Percentiles rank a stretch among this genome's conserved stretches.
phyloP scores from a whole-genome alignment of 2,329 filamentous ascomycete genomes.

The Podosphaera leucotricha region DNA sequence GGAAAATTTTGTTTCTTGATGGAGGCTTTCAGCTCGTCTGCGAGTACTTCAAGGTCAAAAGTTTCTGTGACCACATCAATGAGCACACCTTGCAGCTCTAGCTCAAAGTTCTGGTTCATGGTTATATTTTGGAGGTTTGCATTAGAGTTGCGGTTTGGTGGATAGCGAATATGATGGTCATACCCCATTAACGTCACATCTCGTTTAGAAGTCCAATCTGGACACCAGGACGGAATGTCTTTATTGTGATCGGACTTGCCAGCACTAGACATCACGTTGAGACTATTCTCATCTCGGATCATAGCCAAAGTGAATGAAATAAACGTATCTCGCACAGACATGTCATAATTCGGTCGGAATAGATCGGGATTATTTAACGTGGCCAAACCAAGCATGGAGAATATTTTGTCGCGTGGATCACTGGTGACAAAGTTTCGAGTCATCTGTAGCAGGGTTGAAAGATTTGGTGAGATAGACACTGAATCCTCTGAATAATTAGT shows the following conservation, averaged over 20 bases:
- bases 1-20: background rate
- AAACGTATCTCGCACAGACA: background rate
- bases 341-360: background rate
- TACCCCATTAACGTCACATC: background rate
- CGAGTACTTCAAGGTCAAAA: background rate
- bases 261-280: background rate
- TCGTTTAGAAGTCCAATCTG: background rate
- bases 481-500: background rate
- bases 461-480: background rate
- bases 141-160: background rate
- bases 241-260: background rate
- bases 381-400: background rate
- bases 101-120: background rate
- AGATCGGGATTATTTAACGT: background rate
- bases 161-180: background rate
- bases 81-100: background rate
- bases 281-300: background rate
- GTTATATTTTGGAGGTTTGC: background rate
- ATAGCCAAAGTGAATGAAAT: background rate
- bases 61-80: background rate
- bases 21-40: background rate
- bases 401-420: conserved; percentile 1
- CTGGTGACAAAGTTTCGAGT: background rate
- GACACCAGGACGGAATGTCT: background rate
- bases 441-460: background rate